Evolutionary conservation across 805 yeast species (phyloP), one percentile per base, ranked within the genome.

Genomic region (Wickerhamomyces alni): DNA sequence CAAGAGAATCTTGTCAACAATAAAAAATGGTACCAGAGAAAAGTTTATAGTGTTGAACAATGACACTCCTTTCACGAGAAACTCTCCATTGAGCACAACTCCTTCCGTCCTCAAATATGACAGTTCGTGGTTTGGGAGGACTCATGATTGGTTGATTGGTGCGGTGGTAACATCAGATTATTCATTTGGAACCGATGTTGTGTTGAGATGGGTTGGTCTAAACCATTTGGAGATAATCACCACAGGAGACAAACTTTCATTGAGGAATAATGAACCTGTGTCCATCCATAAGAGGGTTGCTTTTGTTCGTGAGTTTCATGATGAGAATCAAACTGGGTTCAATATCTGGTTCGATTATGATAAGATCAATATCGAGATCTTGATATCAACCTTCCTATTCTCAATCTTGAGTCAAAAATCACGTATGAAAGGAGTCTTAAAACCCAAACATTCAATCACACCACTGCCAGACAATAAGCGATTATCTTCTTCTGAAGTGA

Each of bases 181-280:
- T 33, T 30, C 48, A 3, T 49, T 44, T 35, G 57, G 57, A 2
- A 39, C 51, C 5, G 39, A 37, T 17, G 33, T 38, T 5, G 16
- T 36, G 2, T 30, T 55, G 17, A 43, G 50, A 21, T 55, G 59
- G 59, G 47, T 45, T 26, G 52, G 52, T 2, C 25, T 47, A 26
- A 33, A 40, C 15, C 45, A 51, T 28, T 35, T 55, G 26, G 59
- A 55, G 30, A 36, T 55, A 1, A 38, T 54, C 1, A 35, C 41
- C 3, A 39, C 35, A 17, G 41, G 38, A 12, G 18, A 25, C 11
- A 30, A 17, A 11, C n/a, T 10, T 6, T 17, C 16, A 4, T 13
- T 16, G 2, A 33, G 17, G 21, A 12, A 13, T 8, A 22, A 31
- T 10, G 38, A 36, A 16, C 38, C 41, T 11, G 31, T 26, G 10